Conservation (phyloP, 2,329 filamentous ascomycete genomes). For the Arthrobotrys megalospora region DNA sequence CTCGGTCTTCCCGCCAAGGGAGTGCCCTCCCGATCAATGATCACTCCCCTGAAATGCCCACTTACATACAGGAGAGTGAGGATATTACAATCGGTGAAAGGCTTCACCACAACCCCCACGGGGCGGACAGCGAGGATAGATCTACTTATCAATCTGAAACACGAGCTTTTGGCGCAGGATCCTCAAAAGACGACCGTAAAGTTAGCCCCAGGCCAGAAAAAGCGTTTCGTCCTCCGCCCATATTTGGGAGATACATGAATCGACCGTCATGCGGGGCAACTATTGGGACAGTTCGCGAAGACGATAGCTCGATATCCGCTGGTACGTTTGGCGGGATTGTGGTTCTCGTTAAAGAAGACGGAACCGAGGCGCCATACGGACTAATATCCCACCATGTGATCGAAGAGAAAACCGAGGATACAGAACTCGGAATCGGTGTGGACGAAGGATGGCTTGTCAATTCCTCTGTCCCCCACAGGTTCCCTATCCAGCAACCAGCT, state of each 20-base stretch:
- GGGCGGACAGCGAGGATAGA: background rate
- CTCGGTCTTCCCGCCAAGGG: constrained; percentile 38
- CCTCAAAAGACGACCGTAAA: constrained; percentile 4
- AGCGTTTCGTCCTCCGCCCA: constrained; percentile 53
- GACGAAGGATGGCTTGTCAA: constrained; percentile 59
- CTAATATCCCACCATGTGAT: constrained; percentile 60
- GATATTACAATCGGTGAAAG: background rate
- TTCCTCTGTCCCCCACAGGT: constrained; percentile 44
- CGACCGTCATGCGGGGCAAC: constrained; percentile 58
- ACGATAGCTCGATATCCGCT: constrained; percentile 54
- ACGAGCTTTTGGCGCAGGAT: background rate
- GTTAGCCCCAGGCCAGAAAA: constrained; percentile 30
- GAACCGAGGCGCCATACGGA: constrained; percentile 57
- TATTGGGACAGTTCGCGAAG: constrained; percentile 51
- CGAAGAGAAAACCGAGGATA: constrained; percentile 58
- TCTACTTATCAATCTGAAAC: background rate
- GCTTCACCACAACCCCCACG: background rate
- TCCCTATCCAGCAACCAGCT: constrained; percentile 54
- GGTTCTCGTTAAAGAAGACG: constrained; percentile 54
- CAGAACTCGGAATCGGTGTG: constrained; percentile 55
- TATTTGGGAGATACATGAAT: constrained; percentile 53
- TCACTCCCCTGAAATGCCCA: constrained; percentile 4
- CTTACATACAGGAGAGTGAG: constrained; percentile 2
- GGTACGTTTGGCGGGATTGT: constrained; percentile 59
- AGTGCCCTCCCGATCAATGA: background rate